Base-by-base conservation (phyloP, 805 yeast species). In the Candida michaelii region DNA sequence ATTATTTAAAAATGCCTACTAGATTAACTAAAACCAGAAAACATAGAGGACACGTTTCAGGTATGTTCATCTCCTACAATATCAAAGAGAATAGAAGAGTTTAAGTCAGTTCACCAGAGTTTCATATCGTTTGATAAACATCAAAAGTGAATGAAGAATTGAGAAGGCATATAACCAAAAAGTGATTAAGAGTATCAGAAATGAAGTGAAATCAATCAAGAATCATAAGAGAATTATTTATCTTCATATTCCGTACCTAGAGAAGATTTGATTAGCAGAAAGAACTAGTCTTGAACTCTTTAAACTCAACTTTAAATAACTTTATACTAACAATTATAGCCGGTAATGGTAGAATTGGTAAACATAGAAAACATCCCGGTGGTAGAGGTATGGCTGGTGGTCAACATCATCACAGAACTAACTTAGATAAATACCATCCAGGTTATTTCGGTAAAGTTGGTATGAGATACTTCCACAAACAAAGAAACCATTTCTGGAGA, bases 351-450 rank as follows among this genome's bases (percentile, higher is more conserved):
- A 95, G 99, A 84, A 79, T 93, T 77, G 99, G 99, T 79, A 93
- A 93, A 86, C 99, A 93, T 95, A 90, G 99, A 89, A 93, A 93
- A 96, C 93, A 87, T 69, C 97, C 99, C 60, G 99, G 99, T 93
- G 99, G 99, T 81, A 90, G 98, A 80, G 99, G 99, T 93, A 91
- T 79, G 90, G 99, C 99, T 74, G 99, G 99, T 91, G 99, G 99
- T 89, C 91, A 82, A 80, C 98, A 91, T 79, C 99, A 93, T 80
- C 99, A 93, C 97, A 89, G 99, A 84, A 90, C 93, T 76, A 93
- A 93, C 83, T 77, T 93, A 81, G 99, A 93, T 77, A 93, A 91
- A 79, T 93, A 87, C 96, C 99, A 93, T 78, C 99, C 99, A 69
- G 99, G 99, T 89, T 93, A 93, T 91, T 93, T 93, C 80, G 99